Evolutionary conservation across 2,329 filamentous ascomycete species (phyloP).

Genomic region (Clonostachys chloroleuca): DNA sequence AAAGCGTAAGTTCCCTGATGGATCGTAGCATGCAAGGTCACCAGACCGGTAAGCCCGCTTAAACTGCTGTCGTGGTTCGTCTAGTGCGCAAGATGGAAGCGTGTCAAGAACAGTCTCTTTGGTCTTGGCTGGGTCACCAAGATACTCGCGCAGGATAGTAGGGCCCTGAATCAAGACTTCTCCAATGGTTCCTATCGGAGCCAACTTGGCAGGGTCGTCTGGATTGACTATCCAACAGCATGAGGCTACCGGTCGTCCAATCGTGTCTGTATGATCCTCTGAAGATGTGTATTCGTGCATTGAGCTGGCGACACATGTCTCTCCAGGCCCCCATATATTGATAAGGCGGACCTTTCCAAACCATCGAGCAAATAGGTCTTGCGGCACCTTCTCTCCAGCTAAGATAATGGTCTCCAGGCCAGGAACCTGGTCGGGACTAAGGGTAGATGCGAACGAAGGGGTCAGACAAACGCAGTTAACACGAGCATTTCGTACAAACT

Average conservation of each 20-base stretch:
- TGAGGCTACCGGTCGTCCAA: background rate
- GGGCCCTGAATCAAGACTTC: slow-evolving; percentile 29
- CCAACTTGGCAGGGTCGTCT: background rate
- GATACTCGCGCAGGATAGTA: slow-evolving; percentile 33
- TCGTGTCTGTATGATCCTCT: background rate
- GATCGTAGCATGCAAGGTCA: slow-evolving; percentile 33
- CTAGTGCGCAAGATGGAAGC: background rate
- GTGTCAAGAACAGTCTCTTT: slow-evolving; percentile 3
- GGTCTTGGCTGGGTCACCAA: slow-evolving; percentile 2
- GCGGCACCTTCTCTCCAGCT: background rate
- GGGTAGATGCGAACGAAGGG: background rate
- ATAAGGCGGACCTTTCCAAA: background rate
- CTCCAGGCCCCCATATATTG: background rate
- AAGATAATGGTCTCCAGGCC: background rate
- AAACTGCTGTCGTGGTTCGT: slow-evolving; percentile 3
- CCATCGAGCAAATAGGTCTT: background rate
- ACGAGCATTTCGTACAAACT: slow-evolving; percentile 5
- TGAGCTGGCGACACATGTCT: background rate
- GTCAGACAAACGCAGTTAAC: slow-evolving; percentile 11
- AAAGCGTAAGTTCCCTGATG: slow-evolving; percentile 29
- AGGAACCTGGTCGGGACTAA: background rate
- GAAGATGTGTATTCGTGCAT: background rate
- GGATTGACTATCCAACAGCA: slow-evolving; percentile 6
- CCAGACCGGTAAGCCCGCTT: slow-evolving; percentile 36
- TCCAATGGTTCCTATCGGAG: background rate